These are phyloP conservation scores for Astrothelium subdiscretum DNA, from an alignment of 495 filamentous ascomycete genomes.

Conservation along the genomic window DNA sequence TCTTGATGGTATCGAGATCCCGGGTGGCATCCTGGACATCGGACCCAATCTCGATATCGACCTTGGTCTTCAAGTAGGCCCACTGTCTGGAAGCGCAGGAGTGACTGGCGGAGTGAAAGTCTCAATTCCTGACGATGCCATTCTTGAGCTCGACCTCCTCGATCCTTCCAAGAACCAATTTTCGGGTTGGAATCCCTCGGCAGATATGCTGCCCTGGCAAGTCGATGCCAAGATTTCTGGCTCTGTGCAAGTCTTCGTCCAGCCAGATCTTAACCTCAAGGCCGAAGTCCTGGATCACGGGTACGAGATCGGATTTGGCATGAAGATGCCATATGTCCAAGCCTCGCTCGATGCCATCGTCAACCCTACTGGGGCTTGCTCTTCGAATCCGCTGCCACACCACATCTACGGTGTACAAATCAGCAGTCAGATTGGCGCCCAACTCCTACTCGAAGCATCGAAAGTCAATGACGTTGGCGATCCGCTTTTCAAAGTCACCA, in stretches of 20 bases:
- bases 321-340: constrained; percentile 24
- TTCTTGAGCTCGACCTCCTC: constrained; percentile 24
- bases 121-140: constrained; percentile 19
- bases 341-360: constrained; percentile 19
- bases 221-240: constrained; percentile 24
- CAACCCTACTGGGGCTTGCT: constrained; percentile 14
- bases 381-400: background rate
- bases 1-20: constrained; percentile 25
- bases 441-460: constrained; percentile 6
- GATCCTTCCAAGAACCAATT: constrained; percentile 20
- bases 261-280: constrained; percentile 22
- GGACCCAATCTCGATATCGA: constrained; percentile 28
- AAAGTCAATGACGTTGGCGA: constrained; percentile 5
- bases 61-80: constrained; percentile 20
- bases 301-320: constrained; percentile 25
- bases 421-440: constrained; percentile 7
- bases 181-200: constrained; percentile 24
- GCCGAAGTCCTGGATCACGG: constrained; percentile 27
- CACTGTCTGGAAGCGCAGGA: constrained; percentile 21
- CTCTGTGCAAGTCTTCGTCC: constrained; percentile 17
- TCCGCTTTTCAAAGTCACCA: constrained; percentile 9
- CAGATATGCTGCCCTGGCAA: constrained; percentile 16
- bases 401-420: constrained; percentile 8
- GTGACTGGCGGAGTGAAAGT: constrained; percentile 21
- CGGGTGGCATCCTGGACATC: constrained; percentile 24